Evolutionary conservation across 2,329 filamentous ascomycete genomes (phyloP).

Genomic region (Hymenoscyphus linearis): DNA sequence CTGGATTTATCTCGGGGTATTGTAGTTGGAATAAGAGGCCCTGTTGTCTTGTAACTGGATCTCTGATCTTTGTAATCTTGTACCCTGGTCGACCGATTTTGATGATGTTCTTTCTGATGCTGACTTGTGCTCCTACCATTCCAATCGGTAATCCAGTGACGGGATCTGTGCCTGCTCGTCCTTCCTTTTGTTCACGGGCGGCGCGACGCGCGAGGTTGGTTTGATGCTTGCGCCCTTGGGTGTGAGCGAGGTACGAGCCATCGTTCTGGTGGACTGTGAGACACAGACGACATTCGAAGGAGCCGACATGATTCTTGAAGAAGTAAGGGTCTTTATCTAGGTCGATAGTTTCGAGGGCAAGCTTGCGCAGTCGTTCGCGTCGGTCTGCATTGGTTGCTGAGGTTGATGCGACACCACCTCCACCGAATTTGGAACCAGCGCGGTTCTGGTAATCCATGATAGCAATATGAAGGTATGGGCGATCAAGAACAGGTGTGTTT

Average conservation of each 20-base stretch:
- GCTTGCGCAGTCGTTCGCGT: slow-evolving; percentile 92
- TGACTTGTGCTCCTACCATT: slow-evolving; percentile 58
- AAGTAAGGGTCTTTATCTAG: slow-evolving; percentile 99
- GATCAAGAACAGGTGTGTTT: not conserved
- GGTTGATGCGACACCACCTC: slow-evolving; percentile 90
- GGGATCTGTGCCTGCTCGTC: slow-evolving; percentile 60
- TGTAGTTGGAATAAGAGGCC: slow-evolving; percentile 94
- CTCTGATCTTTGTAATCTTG: slow-evolving; percentile 93
- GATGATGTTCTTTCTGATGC: slow-evolving; percentile 74
- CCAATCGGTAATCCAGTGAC: slow-evolving; percentile 67
- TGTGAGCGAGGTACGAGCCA: slow-evolving; percentile 96
- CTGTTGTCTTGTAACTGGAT: slow-evolving; percentile 81
- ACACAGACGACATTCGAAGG: slow-evolving; percentile 95
- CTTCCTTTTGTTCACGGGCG: slow-evolving; percentile 91
- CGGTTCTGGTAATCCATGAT: slow-evolving; percentile 79
- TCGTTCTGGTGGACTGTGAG: slow-evolving; percentile 98
- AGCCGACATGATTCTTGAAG: slow-evolving; percentile 99
- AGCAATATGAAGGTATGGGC: not conserved
- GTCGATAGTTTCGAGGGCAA: slow-evolving; percentile 97
- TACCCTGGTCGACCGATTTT: slow-evolving; percentile 97
- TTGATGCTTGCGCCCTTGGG: slow-evolving; percentile 97
- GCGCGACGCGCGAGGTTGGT: slow-evolving; percentile 94
- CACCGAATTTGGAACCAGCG: slow-evolving; percentile 95
- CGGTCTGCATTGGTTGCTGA: slow-evolving; percentile 95
- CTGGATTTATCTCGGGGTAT: slow-evolving; percentile 81